Evolutionary conservation across 306 rosid species (phyloP).

Genomic region (Lathyrus oleraceus): DNA sequence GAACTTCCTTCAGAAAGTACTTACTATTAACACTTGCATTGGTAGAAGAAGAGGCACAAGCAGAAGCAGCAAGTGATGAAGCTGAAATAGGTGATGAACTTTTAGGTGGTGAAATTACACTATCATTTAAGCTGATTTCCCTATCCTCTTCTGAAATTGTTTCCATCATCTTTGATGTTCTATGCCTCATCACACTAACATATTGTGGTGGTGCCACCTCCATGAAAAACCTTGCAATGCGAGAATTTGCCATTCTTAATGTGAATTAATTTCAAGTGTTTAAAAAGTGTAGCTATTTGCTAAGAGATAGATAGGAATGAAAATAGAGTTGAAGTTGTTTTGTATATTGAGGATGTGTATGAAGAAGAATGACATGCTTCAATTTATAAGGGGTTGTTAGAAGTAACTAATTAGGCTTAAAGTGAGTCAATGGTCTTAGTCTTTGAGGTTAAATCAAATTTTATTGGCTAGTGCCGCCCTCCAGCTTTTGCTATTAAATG

Average conservation of each 20-base stretch:
- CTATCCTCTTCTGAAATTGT: constrained; percentile 86
- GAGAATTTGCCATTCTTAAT: constrained; percentile 63
- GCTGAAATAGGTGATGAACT: constrained; percentile 8
- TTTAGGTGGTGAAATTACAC: constrained; percentile 30
- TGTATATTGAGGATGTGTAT: constrained; percentile 40
- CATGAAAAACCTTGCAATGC: constrained; percentile 74
- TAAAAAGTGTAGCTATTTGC: too few relatives aligned
- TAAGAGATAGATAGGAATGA: not conserved
- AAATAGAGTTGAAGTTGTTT: not conserved
- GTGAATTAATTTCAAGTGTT: not conserved
- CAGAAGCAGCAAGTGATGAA: constrained; percentile 31
- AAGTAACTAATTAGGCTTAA: constrained; percentile 35
- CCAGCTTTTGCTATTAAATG: constrained; percentile 52
- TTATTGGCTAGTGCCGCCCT: constrained; percentile 62
- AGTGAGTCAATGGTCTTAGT: constrained; percentile 42
- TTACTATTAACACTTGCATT: constrained; percentile 35
- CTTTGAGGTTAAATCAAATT: constrained; percentile 33
- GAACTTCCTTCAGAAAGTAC: constrained; percentile 50
- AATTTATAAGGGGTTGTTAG: constrained; percentile 41
- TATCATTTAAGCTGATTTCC: constrained; percentile 45
- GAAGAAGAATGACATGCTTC: not conserved
- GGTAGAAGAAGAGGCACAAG: constrained; percentile 25
- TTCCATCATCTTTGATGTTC: constrained; percentile 80
- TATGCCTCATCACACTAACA: constrained; percentile 76
- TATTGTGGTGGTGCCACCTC: constrained; percentile 96